Evolutionary conservation across 2,329 filamentous ascomycete species (phyloP).

Genomic region (Talaromyces atroroseus): DNA sequence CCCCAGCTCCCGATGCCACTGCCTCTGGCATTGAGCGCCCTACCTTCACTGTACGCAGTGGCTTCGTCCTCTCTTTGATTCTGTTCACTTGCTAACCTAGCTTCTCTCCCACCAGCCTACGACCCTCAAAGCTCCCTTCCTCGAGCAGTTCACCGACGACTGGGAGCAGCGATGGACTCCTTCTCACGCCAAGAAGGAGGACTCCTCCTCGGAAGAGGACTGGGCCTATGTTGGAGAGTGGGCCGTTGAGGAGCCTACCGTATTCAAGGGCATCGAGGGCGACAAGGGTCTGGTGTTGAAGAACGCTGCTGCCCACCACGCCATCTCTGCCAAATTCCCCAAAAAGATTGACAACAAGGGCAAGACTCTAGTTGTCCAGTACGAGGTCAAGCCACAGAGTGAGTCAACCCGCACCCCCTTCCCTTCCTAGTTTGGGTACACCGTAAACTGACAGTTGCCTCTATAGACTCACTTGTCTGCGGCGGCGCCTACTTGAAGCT

Average conservation of each 20-base stretch:
- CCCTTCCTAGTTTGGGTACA: not conserved
- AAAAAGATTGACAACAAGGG: conserved; percentile 96
- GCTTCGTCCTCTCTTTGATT: conserved; percentile 11
- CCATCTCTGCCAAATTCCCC: conserved; percentile 97
- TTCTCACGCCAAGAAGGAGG: conserved; percentile 95
- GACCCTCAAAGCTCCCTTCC: conserved; percentile 82
- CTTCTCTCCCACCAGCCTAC: conserved; percentile 61
- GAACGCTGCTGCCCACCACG: conserved; percentile 95
- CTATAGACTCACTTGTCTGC: conserved; percentile 82
- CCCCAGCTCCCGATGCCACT: conserved; percentile 49
- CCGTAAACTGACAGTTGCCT: conserved; percentile 28
- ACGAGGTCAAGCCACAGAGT: conserved; percentile 99
- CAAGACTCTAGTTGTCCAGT: conserved; percentile 95
- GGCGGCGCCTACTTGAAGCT: conserved; percentile 99
- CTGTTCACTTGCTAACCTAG: conserved; percentile 7
- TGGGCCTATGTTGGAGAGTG: conserved; percentile 98
- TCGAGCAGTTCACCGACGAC: conserved; percentile 97
- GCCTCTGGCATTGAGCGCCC: conserved; percentile 62
- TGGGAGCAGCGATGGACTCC: conserved; percentile 93
- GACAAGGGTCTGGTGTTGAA: conserved; percentile 98
- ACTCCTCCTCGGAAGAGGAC: conserved; percentile 72
- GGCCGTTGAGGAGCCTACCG: conserved; percentile 87
- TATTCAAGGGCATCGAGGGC: conserved; percentile 86
- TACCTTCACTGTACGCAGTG: conserved; percentile 72
- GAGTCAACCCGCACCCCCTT: conserved; percentile 43